Evolutionary conservation across 2,329 filamentous ascomycete genomes (phyloP), one percentile per base, ranked within the genome.

Genomic region (Talaromyces marneffei): DNA sequence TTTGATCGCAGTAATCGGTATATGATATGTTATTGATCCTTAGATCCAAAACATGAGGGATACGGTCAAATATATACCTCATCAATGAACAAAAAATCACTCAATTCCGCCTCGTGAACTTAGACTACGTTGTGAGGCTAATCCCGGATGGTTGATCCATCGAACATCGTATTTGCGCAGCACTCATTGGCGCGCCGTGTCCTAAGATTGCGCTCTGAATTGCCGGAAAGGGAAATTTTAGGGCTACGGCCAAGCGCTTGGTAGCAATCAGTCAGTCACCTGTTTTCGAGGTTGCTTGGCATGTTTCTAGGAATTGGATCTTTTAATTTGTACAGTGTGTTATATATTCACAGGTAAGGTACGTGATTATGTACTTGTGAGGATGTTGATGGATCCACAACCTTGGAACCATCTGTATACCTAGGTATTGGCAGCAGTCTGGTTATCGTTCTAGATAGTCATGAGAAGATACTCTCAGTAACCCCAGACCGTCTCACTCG

Each of bases 111-210:
- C 48, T 33, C 8, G 5, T 52, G 9, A 33, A 8, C 29, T n/a
- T 25, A 40, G 5, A 20, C 10, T 31, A 18, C 44, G 52, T 8
- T n/a, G 16, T 55, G 52, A 56, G 37, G 53, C 35, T 29, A 14
- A 31, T n/a, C n/a, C n/a, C n/a, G n/a, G n/a, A 9, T 7, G 23
- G 31, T 18, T 7, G 37, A 14, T 56, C 35, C 12, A 55, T 29
- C 31, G 27, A 3, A 48, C 20, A 58, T 58, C 56, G 56, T 58
- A 50, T 58, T 58, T 29, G 33, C 56, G 31, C 18, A 10, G 42
- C 56, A 14, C 42, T 58, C 27, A 58, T 50, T 58, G 56, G 56
- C 31, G 29, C n/a, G 42, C 39, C 27, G 44, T 37, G 40, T 46
- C n/a, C 52, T 20, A 27, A 40, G 33, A 20, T 40, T 55, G 35